These are phyloP conservation scores for Calonectria honghensis DNA, from an alignment of 2,329 filamentous ascomycete species.

Conservation along the genomic window DNA sequence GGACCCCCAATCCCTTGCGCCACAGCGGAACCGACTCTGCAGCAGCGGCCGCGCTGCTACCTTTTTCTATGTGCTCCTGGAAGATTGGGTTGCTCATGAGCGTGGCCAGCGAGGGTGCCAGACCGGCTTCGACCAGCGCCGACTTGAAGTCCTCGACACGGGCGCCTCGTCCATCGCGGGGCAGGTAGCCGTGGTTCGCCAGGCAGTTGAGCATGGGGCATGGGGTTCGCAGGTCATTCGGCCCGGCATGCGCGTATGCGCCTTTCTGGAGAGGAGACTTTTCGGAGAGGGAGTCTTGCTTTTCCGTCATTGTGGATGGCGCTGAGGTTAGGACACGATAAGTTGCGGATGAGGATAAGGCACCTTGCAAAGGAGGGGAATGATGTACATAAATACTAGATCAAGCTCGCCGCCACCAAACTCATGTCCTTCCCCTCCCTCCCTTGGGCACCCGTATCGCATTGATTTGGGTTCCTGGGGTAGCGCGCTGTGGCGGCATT, in stretches of 20 bases:
- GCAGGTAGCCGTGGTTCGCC: conserved; percentile 53
- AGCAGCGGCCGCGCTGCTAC: conserved; percentile 33
- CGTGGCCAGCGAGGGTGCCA: conserved; percentile 46
- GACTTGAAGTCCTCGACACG: conserved; percentile 44
- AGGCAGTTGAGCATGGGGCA: conserved; percentile 52
- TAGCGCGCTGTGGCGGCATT: not conserved
- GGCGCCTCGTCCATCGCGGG: conserved; percentile 49
- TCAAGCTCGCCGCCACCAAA: conserved; percentile 23
- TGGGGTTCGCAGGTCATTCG: conserved; percentile 48
- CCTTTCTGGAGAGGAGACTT: conserved; percentile 45
- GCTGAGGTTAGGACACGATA: not conserved
- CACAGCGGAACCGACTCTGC: conserved; percentile 31
- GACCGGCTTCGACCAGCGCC: conserved; percentile 44
- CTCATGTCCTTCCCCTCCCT: not conserved
- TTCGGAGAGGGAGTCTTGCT: conserved; percentile 2
- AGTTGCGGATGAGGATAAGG: not conserved
- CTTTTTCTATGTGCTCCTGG: conserved; percentile 39
- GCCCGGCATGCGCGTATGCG: conserved; percentile 44
- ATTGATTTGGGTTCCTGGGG: conserved; percentile 5
- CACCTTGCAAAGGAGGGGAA: not conserved
- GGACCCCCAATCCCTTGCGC: conserved; percentile 28
- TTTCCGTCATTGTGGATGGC: conserved; percentile 18
- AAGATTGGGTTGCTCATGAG: conserved; percentile 51
- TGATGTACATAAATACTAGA: conserved; percentile 21
- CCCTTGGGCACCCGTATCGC: not conserved